Evolutionary conservation across 768 basidiomycete species (phyloP).

Genomic region (Suillus hirtellus): DNA sequence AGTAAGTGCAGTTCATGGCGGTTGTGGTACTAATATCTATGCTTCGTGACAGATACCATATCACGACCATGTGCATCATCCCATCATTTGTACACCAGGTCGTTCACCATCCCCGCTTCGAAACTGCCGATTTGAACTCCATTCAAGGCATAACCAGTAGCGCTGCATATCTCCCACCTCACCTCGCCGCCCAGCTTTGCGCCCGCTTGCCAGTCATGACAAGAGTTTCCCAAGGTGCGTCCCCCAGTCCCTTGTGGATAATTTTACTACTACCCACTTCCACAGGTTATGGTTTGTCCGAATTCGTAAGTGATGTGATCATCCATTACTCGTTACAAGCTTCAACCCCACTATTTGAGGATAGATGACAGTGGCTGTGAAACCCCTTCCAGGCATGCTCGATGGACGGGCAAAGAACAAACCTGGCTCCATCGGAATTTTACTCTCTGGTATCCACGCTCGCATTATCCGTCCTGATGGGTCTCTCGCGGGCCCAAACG

Average conservation of each 20-base stretch:
- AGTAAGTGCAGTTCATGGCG: constrained; percentile 35
- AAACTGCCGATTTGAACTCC: constrained; percentile 49
- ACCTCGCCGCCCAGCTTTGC: constrained; percentile 41
- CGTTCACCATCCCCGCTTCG: constrained; percentile 44
- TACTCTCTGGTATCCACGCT: constrained; percentile 58
- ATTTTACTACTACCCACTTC: not conserved
- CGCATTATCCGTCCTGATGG: constrained; percentile 55
- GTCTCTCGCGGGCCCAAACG: constrained; percentile 48
- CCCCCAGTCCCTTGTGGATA: not conserved
- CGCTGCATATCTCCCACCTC: constrained; percentile 60
- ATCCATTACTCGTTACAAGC: not conserved
- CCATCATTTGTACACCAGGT: constrained; percentile 62
- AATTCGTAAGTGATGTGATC: constrained; percentile 46
- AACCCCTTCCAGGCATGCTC: constrained; percentile 42
- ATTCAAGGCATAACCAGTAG: constrained; percentile 43
- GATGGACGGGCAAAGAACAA: constrained; percentile 36
- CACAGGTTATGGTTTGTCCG: constrained; percentile 64
- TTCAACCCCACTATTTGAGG: not conserved
- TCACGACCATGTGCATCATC: constrained; percentile 46
- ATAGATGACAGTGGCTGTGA: constrained; percentile 23
- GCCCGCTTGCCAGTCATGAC: constrained; percentile 31
- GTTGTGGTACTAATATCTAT: constrained; percentile 1
- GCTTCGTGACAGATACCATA: constrained; percentile 42
- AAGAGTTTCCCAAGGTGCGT: constrained; percentile 43
- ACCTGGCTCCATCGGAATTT: constrained; percentile 48